Conservation (phyloP, 164 flowering plant genomes). For the Vitis amurensis region DNA sequence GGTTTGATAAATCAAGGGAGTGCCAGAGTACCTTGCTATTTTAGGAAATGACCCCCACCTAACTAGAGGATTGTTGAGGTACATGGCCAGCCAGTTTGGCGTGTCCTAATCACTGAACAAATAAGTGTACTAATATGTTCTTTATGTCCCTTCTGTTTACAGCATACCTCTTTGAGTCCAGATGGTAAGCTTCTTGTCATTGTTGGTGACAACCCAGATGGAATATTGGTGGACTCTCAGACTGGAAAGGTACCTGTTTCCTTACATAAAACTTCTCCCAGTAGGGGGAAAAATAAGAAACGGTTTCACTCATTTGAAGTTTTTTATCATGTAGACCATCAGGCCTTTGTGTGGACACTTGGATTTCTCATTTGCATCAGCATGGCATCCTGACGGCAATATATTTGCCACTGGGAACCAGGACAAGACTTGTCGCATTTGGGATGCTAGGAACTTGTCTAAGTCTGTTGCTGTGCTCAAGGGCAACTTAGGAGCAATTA, state of each 20-base stretch:
- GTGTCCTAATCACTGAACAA: no score
- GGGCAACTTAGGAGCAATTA: constrained; percentile 90
- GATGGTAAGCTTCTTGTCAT: constrained; percentile 74
- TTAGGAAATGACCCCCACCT: no score
- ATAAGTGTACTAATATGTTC: no score
- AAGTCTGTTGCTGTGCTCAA: constrained; percentile 66
- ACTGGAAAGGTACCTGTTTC: constrained; percentile 68
- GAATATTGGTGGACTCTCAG: constrained; percentile 66
- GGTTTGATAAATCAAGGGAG: no score
- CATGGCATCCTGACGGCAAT: constrained; percentile 91
- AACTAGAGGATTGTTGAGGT: no score
- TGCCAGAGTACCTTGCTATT: no score
- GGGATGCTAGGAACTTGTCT: constrained; percentile 81
- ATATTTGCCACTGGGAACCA: constrained; percentile 95
- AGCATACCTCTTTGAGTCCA: constrained; percentile 90
- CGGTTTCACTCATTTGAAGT: not conserved
- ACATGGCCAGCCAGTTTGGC: no score
- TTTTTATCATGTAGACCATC: constrained; percentile 44
- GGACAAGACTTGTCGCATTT: constrained; percentile 91
- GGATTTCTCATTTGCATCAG: constrained; percentile 95
- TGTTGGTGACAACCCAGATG: constrained; percentile 88
- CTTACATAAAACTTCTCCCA: not conserved
- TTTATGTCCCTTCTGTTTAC: constrained; percentile 18
- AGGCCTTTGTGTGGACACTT: constrained; percentile 61
- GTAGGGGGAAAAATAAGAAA: not conserved